phyloP scores from a whole-genome alignment of 257 asterid genomes.

The Forsythia viridissima region DNA sequence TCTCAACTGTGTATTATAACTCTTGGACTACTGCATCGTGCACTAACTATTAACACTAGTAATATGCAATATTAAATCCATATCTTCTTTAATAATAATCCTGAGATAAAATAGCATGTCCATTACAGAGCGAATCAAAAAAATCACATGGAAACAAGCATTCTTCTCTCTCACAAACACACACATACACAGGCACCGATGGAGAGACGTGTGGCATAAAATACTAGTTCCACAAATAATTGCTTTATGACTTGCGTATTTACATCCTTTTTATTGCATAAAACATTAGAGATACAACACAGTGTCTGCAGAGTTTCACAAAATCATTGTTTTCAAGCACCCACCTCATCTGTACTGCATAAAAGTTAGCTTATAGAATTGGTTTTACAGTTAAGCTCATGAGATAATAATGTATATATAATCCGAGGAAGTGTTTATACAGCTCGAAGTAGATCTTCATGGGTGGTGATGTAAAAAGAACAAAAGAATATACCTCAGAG shows the following conservation, averaged over 20 bases:
- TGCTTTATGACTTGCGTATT: not conserved
- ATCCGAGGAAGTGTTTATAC: not conserved
- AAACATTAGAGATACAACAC: not conserved
- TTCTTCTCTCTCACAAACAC: not conserved
- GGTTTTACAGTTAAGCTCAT: not conserved
- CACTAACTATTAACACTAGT: not conserved
- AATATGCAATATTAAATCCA: not conserved
- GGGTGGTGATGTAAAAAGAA: not conserved
- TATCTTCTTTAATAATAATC: not conserved
- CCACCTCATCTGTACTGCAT: not conserved
- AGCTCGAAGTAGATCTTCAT: not conserved
- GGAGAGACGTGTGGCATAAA: not conserved
- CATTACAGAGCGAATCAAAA: not conserved
- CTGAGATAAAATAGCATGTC: not conserved
- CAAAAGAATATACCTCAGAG: slow-evolving; percentile 61
- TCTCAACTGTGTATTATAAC: not conserved
- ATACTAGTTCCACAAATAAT: not conserved
- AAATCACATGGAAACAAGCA: not conserved
- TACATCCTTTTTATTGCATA: not conserved
- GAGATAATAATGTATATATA: not conserved
- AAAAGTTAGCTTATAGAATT: not conserved
- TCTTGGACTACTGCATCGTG: not conserved
- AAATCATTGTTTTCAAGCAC: not conserved
- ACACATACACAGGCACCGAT: not conserved
- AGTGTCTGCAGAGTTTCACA: not conserved